phyloP scores from a whole-genome alignment of 2,329 filamentous ascomycete species.

The Xylaria sp. region DNA sequence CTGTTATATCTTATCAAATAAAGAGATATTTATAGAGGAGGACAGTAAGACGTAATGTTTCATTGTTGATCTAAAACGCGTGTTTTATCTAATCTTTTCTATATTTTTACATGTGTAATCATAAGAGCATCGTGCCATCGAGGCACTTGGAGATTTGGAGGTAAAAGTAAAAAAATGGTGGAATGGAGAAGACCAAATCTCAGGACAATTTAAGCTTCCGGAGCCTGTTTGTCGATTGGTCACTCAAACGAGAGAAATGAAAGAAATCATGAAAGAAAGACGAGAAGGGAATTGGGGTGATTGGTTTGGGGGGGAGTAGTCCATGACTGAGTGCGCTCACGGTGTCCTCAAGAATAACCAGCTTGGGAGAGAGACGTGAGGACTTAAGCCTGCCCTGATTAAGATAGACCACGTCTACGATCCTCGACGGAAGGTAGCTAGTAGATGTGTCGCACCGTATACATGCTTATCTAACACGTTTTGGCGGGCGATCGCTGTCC shows the following conservation, averaged over 20 bases:
- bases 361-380: conserved; percentile 1
- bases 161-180: neutral
- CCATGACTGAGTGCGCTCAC: conserved; percentile 14
- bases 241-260: conserved; percentile 11
- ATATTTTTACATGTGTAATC: conserved; percentile 31
- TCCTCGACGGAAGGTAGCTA: neutral
- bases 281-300: conserved; percentile 35
- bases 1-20: neutral
- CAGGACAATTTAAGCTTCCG: conserved; percentile 19
- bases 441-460: neutral
- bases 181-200: conserved; percentile 3
- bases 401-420: conserved; percentile 11
- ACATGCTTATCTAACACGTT: conserved; percentile 42
- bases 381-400: conserved; percentile 4
- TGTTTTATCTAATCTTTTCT: conserved; percentile 41
- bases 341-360: conserved; percentile 14
- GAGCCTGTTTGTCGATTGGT: conserved; percentile 19
- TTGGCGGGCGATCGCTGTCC: conserved; percentile 40
- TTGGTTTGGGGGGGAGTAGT: conserved; percentile 32
- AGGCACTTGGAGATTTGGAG: conserved; percentile 13
- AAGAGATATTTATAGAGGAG: conserved; percentile 10
- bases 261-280: conserved; percentile 30
- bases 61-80: conserved; percentile 41
- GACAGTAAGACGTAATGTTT: conserved; percentile 20
- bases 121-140: conserved; percentile 15